Evolutionary conservation across 2,329 filamentous ascomycete species (phyloP).

Genomic region (Pseudogymnoascus sp.): DNA sequence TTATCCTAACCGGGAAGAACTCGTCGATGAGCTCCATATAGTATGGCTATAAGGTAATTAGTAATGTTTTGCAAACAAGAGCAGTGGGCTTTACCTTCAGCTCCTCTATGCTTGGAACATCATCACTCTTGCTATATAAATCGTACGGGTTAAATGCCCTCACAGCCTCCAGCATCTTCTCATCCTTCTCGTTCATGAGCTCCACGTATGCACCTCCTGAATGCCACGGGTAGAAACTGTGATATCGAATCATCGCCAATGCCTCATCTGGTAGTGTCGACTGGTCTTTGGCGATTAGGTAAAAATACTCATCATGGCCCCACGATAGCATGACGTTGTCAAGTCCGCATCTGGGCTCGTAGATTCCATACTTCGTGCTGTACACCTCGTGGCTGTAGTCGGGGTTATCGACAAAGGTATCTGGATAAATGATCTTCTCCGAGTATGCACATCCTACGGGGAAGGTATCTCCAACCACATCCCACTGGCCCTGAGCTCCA

Average conservation of each 20-base stretch:
- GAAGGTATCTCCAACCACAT: constrained; percentile 78
- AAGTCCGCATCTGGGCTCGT: constrained; percentile 65
- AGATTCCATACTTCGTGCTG: constrained; percentile 67
- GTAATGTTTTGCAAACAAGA: constrained; percentile 9
- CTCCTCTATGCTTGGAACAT: constrained; percentile 61
- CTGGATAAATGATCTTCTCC: constrained; percentile 78
- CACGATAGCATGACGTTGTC: constrained; percentile 82
- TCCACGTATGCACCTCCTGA: constrained; percentile 67
- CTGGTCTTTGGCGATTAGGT: constrained; percentile 76
- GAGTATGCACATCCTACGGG: constrained; percentile 60
- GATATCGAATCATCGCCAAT: constrained; percentile 81
- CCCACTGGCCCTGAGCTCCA: constrained; percentile 76
- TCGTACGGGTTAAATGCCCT: constrained; percentile 84
- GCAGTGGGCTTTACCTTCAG: constrained; percentile 43
- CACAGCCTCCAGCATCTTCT: constrained; percentile 75
- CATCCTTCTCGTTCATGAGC: constrained; percentile 74
- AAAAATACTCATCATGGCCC: constrained; percentile 76
- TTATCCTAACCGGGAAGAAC: constrained; percentile 59
- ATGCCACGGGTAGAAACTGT: constrained; percentile 89
- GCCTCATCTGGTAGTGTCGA: constrained; percentile 67
- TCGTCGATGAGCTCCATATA: constrained; percentile 68
- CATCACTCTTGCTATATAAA: constrained; percentile 81
- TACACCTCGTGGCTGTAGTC: constrained; percentile 64
- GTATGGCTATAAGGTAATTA: constrained; percentile 44
- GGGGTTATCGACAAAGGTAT: constrained; percentile 68